These are phyloP conservation scores for Eucalyptus pauciflora DNA, from an alignment of 345 rosid species.

Conservation along the genomic window DNA sequence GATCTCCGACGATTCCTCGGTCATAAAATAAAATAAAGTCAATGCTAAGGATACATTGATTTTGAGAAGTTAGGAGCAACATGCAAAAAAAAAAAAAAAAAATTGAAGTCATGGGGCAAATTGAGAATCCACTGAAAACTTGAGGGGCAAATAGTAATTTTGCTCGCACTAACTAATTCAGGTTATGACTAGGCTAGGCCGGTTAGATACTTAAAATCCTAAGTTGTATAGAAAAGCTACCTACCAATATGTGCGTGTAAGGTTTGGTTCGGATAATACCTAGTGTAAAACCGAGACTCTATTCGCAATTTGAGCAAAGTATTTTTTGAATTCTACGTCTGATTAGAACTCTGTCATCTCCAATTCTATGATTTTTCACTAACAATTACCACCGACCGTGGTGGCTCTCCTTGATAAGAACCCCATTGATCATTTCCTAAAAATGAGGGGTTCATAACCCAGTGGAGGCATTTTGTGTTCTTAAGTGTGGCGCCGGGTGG, in stretches of 20 bases:
- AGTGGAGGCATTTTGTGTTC: too few species aligned
- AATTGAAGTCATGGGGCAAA: not conserved
- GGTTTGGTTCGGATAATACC: not conserved
- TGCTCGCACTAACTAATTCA: not conserved
- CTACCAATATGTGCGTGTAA: not conserved
- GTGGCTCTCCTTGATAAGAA: too few species aligned
- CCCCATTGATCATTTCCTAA: too few species aligned
- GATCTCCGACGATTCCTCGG: accelerated
- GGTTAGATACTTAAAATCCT: not conserved
- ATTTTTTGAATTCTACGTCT: not conserved
- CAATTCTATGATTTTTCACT: not conserved
- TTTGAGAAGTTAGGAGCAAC: not conserved
- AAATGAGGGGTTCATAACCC: too few species aligned
- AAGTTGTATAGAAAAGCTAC: not conserved
- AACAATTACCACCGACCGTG: not conserved
- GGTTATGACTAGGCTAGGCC: not conserved
- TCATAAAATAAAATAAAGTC: too few species aligned
- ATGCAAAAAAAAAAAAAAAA: not conserved
- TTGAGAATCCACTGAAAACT: not conserved
- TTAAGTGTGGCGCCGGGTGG: too few species aligned
- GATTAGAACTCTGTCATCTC: not conserved
- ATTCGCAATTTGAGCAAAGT: not conserved
- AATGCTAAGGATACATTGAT: not conserved
- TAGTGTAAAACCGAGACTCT: not conserved
- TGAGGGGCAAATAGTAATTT: not conserved